These are phyloP conservation scores for Digitaria exilis DNA, from an alignment of 202 grass and related monocot genomes.

Conservation along the genomic window DNA sequence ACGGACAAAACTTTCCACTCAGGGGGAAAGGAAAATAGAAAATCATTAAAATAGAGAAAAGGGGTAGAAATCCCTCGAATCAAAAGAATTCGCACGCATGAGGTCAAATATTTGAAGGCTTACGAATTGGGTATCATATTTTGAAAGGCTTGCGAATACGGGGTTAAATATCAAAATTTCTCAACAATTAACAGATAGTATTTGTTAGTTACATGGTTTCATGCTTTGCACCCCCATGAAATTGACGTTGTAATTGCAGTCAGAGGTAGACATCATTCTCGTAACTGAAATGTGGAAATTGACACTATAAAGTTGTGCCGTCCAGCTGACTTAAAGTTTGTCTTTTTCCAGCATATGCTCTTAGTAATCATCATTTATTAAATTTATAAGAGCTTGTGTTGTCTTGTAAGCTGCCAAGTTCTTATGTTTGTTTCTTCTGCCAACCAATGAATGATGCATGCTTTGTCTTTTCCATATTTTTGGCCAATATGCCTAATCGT, in stretches of 20 bases:
- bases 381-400: neutral
- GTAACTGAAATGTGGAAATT: constrained; percentile 16
- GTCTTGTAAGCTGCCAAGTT: constrained; percentile 13
- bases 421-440: constrained; percentile 7
- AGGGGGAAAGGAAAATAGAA: too few relatives aligned
- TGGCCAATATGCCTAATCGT: neutral
- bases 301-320: neutral
- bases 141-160: too few relatives aligned
- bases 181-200: neutral
- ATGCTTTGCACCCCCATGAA: neutral
- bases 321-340: neutral
- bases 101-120: too few relatives aligned
- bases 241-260: neutral
- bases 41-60: too few relatives aligned
- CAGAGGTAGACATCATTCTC: constrained; percentile 15
- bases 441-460: neutral
- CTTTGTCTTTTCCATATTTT: neutral
- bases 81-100: too few relatives aligned
- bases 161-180: too few relatives aligned
- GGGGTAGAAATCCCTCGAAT: too few relatives aligned
- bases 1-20: too few relatives aligned
- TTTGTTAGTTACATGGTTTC: neutral
- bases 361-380: constrained; percentile 14
- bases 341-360: neutral
- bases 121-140: too few relatives aligned